phyloP scores from a whole-genome alignment of 1,284 basidiomycete species.

The Earliella scabrosa region DNA sequence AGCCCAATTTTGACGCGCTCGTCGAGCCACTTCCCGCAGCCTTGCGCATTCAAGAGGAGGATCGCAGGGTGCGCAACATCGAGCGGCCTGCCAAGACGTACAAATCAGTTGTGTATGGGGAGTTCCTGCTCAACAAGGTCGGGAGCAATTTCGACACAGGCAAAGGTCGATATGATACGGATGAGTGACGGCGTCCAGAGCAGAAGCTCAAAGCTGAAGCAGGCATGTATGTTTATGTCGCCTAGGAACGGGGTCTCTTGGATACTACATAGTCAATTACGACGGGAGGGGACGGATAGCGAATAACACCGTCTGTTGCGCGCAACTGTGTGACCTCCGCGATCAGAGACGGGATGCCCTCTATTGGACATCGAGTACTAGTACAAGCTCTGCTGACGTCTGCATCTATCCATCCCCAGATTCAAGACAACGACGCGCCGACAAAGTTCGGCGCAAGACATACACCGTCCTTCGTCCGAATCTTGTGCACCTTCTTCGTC shows the following conservation, averaged over 20 bases:
- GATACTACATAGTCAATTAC: too few species aligned
- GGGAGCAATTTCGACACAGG: slow-evolving; percentile 62
- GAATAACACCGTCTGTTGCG: too few species aligned
- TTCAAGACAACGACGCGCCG: slow-evolving; percentile 84
- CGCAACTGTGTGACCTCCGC: too few species aligned
- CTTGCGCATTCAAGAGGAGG: slow-evolving; percentile 46
- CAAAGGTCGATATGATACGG: slow-evolving; percentile 44
- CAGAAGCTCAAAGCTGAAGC: too few species aligned
- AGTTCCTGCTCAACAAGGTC: slow-evolving; percentile 77
- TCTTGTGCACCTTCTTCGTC: slow-evolving; percentile 82
- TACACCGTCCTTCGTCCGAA: slow-evolving; percentile 84
- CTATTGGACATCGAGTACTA: not conserved
- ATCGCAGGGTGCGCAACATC: slow-evolving; percentile 3
- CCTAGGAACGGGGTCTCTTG: too few species aligned
- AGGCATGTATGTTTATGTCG: too few species aligned
- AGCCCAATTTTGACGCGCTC: slow-evolving; percentile 76
- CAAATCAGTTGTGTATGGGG: slow-evolving; percentile 68
- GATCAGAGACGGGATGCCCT: too few species aligned
- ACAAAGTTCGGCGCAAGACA: slow-evolving; percentile 83
- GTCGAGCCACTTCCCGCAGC: slow-evolving; percentile 65
- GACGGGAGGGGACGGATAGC: too few species aligned
- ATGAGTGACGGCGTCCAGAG: too few species aligned
- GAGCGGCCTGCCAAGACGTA: slow-evolving; percentile 33
- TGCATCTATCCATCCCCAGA: not conserved
- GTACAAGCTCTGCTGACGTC: not conserved